Base-by-base conservation (phyloP, 2,329 filamentous ascomycete genomes). In the Monosporascus sp. region DNA sequence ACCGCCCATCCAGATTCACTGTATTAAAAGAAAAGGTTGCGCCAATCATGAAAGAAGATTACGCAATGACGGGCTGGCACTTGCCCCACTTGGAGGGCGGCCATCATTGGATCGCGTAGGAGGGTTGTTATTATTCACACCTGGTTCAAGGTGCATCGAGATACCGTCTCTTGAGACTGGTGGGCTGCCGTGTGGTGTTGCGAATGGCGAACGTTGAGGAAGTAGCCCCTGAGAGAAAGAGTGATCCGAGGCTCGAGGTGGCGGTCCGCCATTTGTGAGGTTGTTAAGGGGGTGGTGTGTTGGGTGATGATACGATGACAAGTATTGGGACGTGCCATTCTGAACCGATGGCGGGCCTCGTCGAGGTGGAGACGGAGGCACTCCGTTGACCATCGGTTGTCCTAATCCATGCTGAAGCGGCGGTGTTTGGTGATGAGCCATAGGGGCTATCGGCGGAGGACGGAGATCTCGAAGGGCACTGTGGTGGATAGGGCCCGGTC, bases 51-150 rank as follows among this genome's bases (percentile, higher is more conserved):
- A 86, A 51, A 92, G 76, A 48, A 92, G 70, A 62, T 92, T 91
- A 61, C 85, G 82, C 56, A 92, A 68, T 9, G 88, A 90, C 11
- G 88, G 87, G 63, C 85, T 91, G 17, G 88, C 86, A 62, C 88
- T 91, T 4, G 88, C 88, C n/a, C 86, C 86, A 49, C 80, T 81
- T 31, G 78, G 71, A 34, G 78, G 67, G 52, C 45, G 67, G 57
- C 47, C 60, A 60, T 63, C 66, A 60, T 51, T 72, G 5, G 65
- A 62, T 49, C 71, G 63, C 47, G 69, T 52, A 31, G 64, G 56
- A 8, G 61, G 59, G 49, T 65, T 69, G 25, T 53, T 60, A 47
- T 59, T 66, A 59, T 64, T 63, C 39, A 63, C 60, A 47, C 62
- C 62, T 18, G 63, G 54, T 48, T 71, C 62, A 46, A 69, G 58